A percentile compares a stretch with the other conserved stretches of the same genome.
phyloP scores from a whole-genome alignment of 2,329 filamentous ascomycete genomes.

The Arachnopeziza araneosa region DNA sequence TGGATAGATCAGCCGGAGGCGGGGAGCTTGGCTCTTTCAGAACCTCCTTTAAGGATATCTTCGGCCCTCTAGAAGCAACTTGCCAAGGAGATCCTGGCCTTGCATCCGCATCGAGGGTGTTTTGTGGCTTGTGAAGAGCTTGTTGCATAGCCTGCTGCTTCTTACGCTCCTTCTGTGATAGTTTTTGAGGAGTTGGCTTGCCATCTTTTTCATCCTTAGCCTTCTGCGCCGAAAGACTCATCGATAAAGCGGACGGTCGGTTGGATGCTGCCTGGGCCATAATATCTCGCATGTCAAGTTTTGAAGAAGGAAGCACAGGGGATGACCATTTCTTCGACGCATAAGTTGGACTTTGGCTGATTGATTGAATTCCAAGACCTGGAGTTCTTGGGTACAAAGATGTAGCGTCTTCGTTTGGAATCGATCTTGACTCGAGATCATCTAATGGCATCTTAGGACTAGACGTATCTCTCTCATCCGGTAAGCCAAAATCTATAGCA shows the following conservation, averaged over 20 bases:
- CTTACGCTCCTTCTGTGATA: slow-evolving; percentile 92
- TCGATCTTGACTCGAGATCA: not conserved
- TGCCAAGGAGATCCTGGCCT: slow-evolving; percentile 60
- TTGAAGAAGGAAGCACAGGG: slow-evolving; percentile 24
- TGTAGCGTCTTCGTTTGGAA: not conserved
- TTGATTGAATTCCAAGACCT: slow-evolving; percentile 1
- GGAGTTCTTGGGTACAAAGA: not conserved
- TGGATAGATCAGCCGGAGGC: slow-evolving; percentile 12
- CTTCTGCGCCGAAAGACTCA: slow-evolving; percentile 47
- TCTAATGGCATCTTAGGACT: not conserved
- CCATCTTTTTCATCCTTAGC: slow-evolving; percentile 27
- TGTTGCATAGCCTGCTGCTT: slow-evolving; percentile 59
- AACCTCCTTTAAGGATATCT: slow-evolving; percentile 46
- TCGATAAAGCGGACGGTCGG: slow-evolving; percentile 46
- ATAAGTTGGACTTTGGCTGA: slow-evolving; percentile 2
- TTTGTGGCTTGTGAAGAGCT: slow-evolving; percentile 31
- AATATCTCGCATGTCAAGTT: slow-evolving; percentile 67
- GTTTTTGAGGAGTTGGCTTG: slow-evolving; percentile 46
- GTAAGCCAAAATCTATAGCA: slow-evolving; percentile 1
- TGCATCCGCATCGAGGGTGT: slow-evolving; percentile 43
- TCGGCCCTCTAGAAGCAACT: slow-evolving; percentile 42
- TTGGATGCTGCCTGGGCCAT: slow-evolving; percentile 61
- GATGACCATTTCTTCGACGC: slow-evolving; percentile 28
- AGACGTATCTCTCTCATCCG: not conserved
- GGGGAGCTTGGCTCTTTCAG: slow-evolving; percentile 33